Evolutionary conservation across 495 filamentous ascomycete species (phyloP).

Genomic region (Aspergillus diversus): DNA sequence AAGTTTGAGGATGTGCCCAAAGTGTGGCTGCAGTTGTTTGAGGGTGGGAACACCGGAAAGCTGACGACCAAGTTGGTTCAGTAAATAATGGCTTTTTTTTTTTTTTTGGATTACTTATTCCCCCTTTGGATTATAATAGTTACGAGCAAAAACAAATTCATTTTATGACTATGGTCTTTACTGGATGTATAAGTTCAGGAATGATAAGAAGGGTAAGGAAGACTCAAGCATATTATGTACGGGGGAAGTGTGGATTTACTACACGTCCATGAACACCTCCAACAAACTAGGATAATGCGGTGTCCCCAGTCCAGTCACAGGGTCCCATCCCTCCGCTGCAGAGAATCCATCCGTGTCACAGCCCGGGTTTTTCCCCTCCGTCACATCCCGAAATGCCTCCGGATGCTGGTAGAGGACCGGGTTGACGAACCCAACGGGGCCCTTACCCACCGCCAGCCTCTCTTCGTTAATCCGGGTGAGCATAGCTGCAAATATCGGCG

Average conservation of each 20-base stretch:
- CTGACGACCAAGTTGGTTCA: slow-evolving; percentile 39
- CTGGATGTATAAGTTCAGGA: too few relatives aligned
- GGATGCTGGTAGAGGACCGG: slow-evolving; percentile 53
- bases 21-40: slow-evolving; percentile 54
- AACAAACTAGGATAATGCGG: slow-evolving; percentile 56
- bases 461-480: slow-evolving; percentile 53
- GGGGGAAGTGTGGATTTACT: slow-evolving; percentile 18
- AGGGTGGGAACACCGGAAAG: slow-evolving; percentile 60
- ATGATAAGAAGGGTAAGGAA: too few relatives aligned
- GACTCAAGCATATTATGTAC: not conserved
- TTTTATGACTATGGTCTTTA: too few relatives aligned
- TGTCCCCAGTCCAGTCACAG: slow-evolving; percentile 57
- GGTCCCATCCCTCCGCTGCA: slow-evolving; percentile 51
- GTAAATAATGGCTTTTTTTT: not conserved
- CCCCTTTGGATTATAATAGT: too few relatives aligned
- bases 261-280: slow-evolving; percentile 41
- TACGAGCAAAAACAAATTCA: too few relatives aligned
- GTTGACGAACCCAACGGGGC: slow-evolving; percentile 56
- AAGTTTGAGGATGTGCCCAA: slow-evolving; percentile 54
- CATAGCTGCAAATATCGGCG: slow-evolving; percentile 39
- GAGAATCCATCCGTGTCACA: slow-evolving; percentile 55
- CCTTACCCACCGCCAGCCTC: slow-evolving; percentile 49
- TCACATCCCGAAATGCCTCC: slow-evolving; percentile 53
- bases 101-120: too few relatives aligned
- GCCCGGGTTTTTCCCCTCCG: slow-evolving; percentile 48